Evolutionary conservation across 2,329 filamentous ascomycete genomes (phyloP).

Genomic region (Colletotrichum sp.): DNA sequence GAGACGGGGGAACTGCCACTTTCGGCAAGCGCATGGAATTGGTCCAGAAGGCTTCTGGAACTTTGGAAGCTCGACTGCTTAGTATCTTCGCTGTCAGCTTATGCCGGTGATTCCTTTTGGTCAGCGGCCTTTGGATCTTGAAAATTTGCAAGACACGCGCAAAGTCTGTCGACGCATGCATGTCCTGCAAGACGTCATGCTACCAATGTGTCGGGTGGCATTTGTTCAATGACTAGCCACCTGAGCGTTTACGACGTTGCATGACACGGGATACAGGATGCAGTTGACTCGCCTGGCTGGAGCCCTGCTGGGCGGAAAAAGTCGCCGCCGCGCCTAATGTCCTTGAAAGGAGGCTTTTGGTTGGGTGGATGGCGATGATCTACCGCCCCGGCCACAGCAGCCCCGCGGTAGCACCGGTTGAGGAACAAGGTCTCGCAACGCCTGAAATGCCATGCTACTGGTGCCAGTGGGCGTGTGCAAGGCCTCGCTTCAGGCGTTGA

Average conservation of each 20-base stretch:
- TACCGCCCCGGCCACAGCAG: background rate
- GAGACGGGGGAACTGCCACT: background rate
- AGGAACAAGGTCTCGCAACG: background rate
- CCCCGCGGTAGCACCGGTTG: constrained; percentile 2
- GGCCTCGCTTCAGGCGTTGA: background rate
- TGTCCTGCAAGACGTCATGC: background rate
- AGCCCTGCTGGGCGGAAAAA: background rate
- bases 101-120: background rate
- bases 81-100: background rate
- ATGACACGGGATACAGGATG: background rate
- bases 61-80: background rate
- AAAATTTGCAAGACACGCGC: background rate
- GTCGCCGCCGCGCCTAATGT: background rate
- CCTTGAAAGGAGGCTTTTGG: background rate
- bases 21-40: constrained; percentile 14
- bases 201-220: background rate
- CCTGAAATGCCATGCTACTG: background rate
- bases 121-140: background rate
- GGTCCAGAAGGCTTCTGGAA: constrained; percentile 10
- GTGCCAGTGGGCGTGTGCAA: background rate
- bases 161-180: background rate
- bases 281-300: background rate
- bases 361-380: constrained; percentile 5
- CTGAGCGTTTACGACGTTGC: background rate
- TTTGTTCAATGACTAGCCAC: background rate